Evolutionary conservation across 768 basidiomycete species (phyloP).

Genomic region (Agaricus sinodeliciosus): DNA sequence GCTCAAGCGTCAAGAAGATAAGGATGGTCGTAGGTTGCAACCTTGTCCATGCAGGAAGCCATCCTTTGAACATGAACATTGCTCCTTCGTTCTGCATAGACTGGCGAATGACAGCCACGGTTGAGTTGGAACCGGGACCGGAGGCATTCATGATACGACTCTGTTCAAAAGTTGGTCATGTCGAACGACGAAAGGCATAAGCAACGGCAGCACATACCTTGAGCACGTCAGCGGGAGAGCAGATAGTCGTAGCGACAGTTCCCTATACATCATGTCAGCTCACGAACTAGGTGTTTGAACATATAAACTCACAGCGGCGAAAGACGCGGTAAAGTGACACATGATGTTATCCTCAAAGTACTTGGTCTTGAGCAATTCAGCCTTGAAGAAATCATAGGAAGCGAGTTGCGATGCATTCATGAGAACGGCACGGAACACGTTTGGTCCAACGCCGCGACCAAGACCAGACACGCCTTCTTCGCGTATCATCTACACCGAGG

Average conservation of each 20-base stretch:
- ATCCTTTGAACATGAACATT: constrained; percentile 92
- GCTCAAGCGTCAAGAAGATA: constrained; percentile 81
- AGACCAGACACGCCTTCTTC: constrained; percentile 81
- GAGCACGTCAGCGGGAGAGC: constrained; percentile 83
- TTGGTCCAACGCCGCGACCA: constrained; percentile 72
- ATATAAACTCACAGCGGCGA: constrained; percentile 60
- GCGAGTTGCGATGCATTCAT: constrained; percentile 94
- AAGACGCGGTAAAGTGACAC: constrained; percentile 81
- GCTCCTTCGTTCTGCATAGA: constrained; percentile 71
- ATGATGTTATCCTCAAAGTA: constrained; percentile 79
- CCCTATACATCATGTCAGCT: constrained; percentile 36
- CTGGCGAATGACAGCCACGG: constrained; percentile 58
- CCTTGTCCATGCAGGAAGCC: constrained; percentile 83
- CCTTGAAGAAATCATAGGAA: constrained; percentile 93
- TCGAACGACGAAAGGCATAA: no score
- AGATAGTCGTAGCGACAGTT: constrained; percentile 84
- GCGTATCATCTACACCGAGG: constrained; percentile 60
- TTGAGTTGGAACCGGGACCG: constrained; percentile 72
- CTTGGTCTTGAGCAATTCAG: constrained; percentile 61
- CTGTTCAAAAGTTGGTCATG: constrained; percentile 20
- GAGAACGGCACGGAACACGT: constrained; percentile 77
- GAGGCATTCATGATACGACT: constrained; percentile 89
- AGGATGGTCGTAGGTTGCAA: constrained; percentile 85
- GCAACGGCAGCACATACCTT: constrained; percentile 40
- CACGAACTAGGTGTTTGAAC: neutral